These are phyloP conservation scores for Breynia disticha DNA, from an alignment of 441 rosid species.

Conservation along the genomic window DNA sequence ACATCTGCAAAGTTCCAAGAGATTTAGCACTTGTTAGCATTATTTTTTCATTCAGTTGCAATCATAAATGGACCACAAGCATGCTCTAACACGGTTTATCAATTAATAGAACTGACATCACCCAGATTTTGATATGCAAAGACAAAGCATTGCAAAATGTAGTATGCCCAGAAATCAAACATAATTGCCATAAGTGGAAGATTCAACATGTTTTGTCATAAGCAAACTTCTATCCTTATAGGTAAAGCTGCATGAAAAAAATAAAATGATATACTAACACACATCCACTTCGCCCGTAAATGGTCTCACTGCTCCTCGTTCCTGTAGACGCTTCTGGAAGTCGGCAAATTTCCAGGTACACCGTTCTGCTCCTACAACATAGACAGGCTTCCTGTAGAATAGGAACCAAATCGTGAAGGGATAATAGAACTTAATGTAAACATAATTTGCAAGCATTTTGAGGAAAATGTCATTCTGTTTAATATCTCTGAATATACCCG, in stretches of 20 bases:
- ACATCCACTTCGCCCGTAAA: conserved; percentile 76
- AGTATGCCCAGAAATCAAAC: no score
- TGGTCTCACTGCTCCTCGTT: conserved; percentile 54
- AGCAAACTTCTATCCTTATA: background rate
- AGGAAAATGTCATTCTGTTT: no score
- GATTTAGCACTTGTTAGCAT: no score
- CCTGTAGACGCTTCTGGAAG: conserved; percentile 62
- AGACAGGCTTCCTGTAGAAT: conserved; percentile 76
- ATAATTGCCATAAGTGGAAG: background rate
- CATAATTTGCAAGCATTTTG: background rate
- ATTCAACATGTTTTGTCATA: background rate
- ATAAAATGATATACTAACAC: conserved; percentile 21
- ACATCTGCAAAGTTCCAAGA: conserved; percentile 36
- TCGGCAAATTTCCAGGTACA: conserved; percentile 86
- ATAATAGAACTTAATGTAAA: background rate
- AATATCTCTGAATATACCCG: no score
- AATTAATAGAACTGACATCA: background rate
- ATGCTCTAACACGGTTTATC: no score
- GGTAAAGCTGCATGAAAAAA: background rate
- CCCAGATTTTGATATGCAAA: background rate
- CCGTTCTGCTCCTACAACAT: conserved; percentile 55
- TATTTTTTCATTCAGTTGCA: no score
- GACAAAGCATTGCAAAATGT: no score
- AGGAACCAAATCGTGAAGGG: conserved; percentile 1
- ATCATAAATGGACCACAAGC: no score